Evolutionary conservation across 305 asterid genomes (phyloP), one percentile per base, ranked within the genome.

Genomic region (Solanum hybrid): DNA sequence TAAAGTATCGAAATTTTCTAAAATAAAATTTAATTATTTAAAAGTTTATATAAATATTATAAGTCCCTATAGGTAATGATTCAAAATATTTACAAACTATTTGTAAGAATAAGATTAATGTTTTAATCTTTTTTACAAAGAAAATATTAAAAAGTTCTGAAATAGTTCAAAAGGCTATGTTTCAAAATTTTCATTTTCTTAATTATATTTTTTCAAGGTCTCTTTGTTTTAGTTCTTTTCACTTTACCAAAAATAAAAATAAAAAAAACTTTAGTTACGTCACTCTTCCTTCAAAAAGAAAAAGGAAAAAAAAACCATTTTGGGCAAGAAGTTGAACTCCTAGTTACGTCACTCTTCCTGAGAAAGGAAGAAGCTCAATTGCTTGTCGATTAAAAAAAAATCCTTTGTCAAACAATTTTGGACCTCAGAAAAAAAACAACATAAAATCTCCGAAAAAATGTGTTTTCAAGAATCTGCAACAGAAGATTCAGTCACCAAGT

Each of bases 371-470:
- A 36, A 77, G 11, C 78, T 73, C 73, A 31, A 77, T 60, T 24
- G 37, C 14, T 6, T 34, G 42, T 26, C 40, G 56, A 56, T 78
- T 60, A n/a, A 22, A 88, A 81, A 80, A 84, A 51, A 84, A 82
- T 84, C 42, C 22, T 19, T 11, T 31, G 42, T 19, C 75, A 10
- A 84, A 84, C 87, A 84, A 84, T 17, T 84, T 84, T 75, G 89
- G 91, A 90, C 91, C 90, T 86, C 88, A 91, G 79, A 90, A 91
- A 91, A 78, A 40, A 29, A 19, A 13, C 5, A 1, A 31, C 31
- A 51, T 84, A 84, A 84, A 84, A 84, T 84, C 75, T 36, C 42
- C 34, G n/a, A 29, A 51, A 17, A 84, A 31, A 84, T 84, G 29
- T 51, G 26, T 17, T 29, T 82, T 84, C 75, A 84, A 84, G 87